Percentiles rank a stretch among this genome's conserved stretches.
phyloP scores from a whole-genome alignment of 176 grass and related monocot genomes.

The Metroxylon sagu region DNA sequence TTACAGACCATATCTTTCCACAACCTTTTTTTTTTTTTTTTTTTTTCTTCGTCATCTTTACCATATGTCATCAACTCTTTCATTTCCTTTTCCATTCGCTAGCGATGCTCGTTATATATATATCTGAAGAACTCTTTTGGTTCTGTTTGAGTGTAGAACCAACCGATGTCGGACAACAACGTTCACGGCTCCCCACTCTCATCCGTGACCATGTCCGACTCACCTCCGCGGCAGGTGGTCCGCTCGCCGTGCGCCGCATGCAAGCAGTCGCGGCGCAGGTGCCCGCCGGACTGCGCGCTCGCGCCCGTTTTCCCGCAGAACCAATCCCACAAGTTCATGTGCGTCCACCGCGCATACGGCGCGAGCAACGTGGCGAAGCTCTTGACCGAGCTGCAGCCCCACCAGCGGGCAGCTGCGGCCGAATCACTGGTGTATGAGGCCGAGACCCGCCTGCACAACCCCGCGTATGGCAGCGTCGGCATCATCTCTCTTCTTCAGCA shows the following conservation, averaged over 20 bases:
- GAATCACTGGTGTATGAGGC: constrained; percentile 97
- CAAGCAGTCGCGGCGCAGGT: constrained; percentile 92
- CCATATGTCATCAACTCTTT: no score
- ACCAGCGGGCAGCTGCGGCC: constrained; percentile 83
- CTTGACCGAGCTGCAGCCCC: constrained; percentile 76
- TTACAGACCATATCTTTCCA: no score
- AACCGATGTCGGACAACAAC: no score
- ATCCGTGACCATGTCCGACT: constrained; percentile 13
- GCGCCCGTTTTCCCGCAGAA: constrained; percentile 96
- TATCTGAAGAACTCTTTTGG: no score
- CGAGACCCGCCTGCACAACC: constrained; percentile 89
- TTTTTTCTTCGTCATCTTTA: no score
- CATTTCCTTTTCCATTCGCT: no score
- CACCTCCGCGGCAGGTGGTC: constrained; percentile 16
- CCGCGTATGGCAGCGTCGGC: constrained; percentile 84
- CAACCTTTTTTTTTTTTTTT: no score
- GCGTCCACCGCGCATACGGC: constrained; percentile 92
- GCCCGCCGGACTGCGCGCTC: constrained; percentile 92
- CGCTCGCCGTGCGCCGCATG: constrained; percentile 83
- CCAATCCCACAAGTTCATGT: constrained; percentile 92
- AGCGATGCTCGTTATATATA: no score
- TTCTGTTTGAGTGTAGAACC: no score
- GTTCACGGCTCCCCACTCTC: background rate
- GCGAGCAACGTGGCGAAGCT: constrained; percentile 97
- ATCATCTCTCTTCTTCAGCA: constrained; percentile 91